These are phyloP conservation scores for Cucurbita ficifolia DNA, from an alignment of 306 rosid species.

Conservation along the genomic window DNA sequence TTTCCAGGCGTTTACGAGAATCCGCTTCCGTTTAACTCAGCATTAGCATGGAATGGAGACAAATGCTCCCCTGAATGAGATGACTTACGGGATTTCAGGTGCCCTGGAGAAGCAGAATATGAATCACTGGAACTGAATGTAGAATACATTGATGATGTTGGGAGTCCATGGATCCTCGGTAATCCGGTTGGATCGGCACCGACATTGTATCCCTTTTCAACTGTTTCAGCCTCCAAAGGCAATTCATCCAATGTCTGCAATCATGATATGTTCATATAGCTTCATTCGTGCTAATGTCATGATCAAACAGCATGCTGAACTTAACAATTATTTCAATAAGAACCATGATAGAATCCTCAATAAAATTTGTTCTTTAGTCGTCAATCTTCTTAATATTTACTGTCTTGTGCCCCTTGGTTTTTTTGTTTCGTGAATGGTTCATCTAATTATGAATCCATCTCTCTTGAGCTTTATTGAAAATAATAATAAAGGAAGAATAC, in stretches of 20 bases:
- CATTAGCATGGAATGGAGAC: conserved; percentile 39
- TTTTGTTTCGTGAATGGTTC: background rate
- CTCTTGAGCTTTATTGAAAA: background rate
- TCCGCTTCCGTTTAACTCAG: conserved; percentile 71
- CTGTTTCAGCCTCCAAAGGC: conserved; percentile 88
- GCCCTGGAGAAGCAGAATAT: conserved; percentile 58
- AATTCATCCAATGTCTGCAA: conserved; percentile 78
- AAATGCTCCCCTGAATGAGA: conserved; percentile 85
- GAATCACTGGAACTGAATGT: conserved; percentile 45
- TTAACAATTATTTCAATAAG: background rate
- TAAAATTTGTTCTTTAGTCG: background rate
- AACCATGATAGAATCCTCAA: background rate
- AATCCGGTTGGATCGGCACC: conserved; percentile 67
- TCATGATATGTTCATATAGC: background rate
- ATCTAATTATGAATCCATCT: background rate
- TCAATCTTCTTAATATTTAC: background rate
- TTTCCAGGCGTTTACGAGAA: conserved; percentile 30
- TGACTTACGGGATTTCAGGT: conserved; percentile 48
- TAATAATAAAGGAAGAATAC: too few species aligned
- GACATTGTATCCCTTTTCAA: conserved; percentile 72
- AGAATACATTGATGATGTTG: conserved; percentile 60
- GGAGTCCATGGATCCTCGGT: conserved; percentile 79
- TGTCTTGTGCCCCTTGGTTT: background rate
- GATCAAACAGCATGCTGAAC: background rate
- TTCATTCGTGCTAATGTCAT: background rate